Evolutionary conservation across 495 filamentous ascomycete genomes (phyloP), one percentile per base, ranked within the genome.

Genomic region (Podospora appendiculata): DNA sequence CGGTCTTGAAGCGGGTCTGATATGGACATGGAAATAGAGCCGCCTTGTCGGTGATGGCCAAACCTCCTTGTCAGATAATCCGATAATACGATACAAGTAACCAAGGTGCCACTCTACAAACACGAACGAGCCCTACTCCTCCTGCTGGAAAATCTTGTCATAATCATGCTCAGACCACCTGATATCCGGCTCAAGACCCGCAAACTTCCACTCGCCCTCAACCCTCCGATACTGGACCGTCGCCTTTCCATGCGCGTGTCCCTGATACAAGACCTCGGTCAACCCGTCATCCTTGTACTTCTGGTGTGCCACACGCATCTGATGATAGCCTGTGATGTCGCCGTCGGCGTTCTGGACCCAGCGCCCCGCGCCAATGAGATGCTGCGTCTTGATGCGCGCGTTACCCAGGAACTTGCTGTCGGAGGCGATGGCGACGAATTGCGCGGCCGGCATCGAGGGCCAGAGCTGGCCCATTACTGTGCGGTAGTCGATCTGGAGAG

Each of bases 141-240:
- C 25, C 25, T 25, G 5, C 2, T 25, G 25, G 7, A 69, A 68
- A 6, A 69, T 58, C 49, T 65, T 67, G 36, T 68, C 67, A 53
- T 84, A 85, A 17, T 84, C 80, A 58, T 80, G 78, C 71, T 89
- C 86, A 57, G 68, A 70, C 82, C 81, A 89, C 35, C 79, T 62
- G 45, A 89, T 82, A 36, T 78, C 72, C 0, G 86, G 85, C 56
- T 71, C 67, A 35, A 89, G 63, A 0, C 86, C 85, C 0, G 84
- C 84, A 64, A 88, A 86, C 68, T 88, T 90, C 86, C 86, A 89
- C 47, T 79, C 77, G 5, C 83, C 83, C 53, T 86, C 70, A 10
- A 86, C 71, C 73, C 84, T 86, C 40, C 71, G 73, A 62, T 88
- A 88, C 63, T 79, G 82, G 57, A 84, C 79, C 58, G 75, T 74